Base-by-base conservation (phyloP, 73 alveolate species). In the Paramecium primaurelia region DNA sequence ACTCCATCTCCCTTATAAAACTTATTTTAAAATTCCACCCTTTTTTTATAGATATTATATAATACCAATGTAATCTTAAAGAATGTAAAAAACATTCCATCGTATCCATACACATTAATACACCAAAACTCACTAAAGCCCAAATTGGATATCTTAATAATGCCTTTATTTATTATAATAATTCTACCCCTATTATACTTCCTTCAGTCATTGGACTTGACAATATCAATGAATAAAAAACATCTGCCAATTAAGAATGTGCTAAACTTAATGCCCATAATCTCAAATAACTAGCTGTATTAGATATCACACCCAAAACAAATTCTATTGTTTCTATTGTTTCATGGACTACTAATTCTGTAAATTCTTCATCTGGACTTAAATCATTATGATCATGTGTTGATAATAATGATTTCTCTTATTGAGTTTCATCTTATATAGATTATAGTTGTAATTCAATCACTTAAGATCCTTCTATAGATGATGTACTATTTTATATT, bases 11-110 rank as follows among this genome's bases (percentile, higher is more conserved):
- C 99, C 95, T 96, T 94, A 95, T 94, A 97, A 96, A 97, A 97
- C 93, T 97, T 97, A 90, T 95, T 97, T 71, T 97, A 97, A 92
- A 97, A 97, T 94, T 97, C 99, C 69, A 97, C 99, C 96, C 86
- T 86, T 54, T 54, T 16, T 54, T 0, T 18, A n/a, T 54, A n/a
- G 14, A 54, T 54, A n/a, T 6, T 18, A 54, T 54, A 28, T 86
- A 3, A 30, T 86, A 86, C 98, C 99, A 97, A 88, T 97, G 99
- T 38, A 97, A 96, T 93, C 99, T 97, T 58, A 97, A 93, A 20
- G 99, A 95, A 95, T 97, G 99, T 54, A 97, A 94, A 94, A 96
- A 96, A 77, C 99, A 96, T 93, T 97, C 99, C 97, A 97, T 91
- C 14, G 98, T 93, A 93, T 97, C 99, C 99, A 97, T 97, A 80